A percentile compares a stretch with the other conserved stretches of the same genome.
phyloP scores from a whole-genome alignment of 495 filamentous ascomycete species.

The Cercophora sp. region DNA sequence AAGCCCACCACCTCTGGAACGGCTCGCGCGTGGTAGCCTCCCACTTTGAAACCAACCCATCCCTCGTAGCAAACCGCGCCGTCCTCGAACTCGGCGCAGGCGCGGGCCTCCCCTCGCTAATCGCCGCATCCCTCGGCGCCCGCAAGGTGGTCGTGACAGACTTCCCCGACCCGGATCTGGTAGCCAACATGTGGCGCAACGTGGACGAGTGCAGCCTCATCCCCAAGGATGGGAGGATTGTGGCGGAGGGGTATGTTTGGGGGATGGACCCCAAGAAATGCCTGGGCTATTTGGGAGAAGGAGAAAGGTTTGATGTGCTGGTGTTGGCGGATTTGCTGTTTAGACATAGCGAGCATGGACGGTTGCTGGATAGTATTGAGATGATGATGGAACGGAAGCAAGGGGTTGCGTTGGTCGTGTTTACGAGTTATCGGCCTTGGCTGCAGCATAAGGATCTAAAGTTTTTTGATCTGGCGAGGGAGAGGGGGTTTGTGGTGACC shows the following conservation, averaged over 20 bases:
- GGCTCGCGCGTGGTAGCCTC: constrained; percentile 68
- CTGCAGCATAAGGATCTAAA: constrained; percentile 73
- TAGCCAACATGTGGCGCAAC: constrained; percentile 72
- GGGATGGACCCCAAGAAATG: constrained; percentile 55
- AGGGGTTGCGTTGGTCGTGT: constrained; percentile 78
- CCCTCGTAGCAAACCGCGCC: constrained; percentile 55
- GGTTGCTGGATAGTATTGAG: constrained; percentile 67
- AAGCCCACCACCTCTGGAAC: constrained; percentile 92
- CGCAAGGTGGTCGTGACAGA: constrained; percentile 74
- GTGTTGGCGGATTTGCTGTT: constrained; percentile 88
- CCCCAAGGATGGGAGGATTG: constrained; percentile 28
- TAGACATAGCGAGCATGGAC: constrained; percentile 76
- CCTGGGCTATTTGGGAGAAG: constrained; percentile 40
- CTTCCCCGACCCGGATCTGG: constrained; percentile 76
- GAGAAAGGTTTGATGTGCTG: constrained; percentile 63
- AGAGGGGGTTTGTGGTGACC: constrained; percentile 64
- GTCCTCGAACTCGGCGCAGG: constrained; percentile 90
- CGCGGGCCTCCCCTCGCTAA: constrained; percentile 77
- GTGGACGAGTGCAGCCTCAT: constrained; percentile 46
- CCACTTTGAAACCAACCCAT: constrained; percentile 67
- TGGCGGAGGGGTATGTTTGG: constrained; percentile 73
- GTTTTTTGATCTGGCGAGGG: constrained; percentile 74
- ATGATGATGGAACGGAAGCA: constrained; percentile 51
- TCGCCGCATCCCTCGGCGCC: constrained; percentile 69
- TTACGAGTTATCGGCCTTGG: constrained; percentile 92